Conservation (phyloP, 768 basidiomycete species). For the Serpula lacrymans region DNA sequence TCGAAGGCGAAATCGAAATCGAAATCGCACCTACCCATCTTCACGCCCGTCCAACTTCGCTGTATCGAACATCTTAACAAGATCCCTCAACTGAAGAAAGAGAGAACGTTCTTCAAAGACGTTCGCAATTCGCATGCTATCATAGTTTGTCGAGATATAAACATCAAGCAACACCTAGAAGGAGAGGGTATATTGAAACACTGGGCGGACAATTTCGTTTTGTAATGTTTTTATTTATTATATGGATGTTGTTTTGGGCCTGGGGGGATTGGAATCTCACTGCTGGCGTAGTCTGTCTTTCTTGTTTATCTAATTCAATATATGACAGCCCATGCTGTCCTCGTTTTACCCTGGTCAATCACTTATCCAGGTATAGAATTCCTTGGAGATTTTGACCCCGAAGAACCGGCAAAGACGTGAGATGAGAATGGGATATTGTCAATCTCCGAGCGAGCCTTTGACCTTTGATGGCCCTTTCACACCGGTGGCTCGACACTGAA, state of each 20-base stretch:
- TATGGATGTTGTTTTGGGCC: constrained; percentile 1
- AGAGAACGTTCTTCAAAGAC: constrained; percentile 58
- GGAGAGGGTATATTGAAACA: constrained; percentile 70
- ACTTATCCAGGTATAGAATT: too few species aligned
- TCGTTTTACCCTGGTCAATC: too few species aligned
- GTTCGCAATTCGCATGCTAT: constrained; percentile 67
- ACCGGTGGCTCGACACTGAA: too few species aligned
- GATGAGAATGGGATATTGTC: too few species aligned
- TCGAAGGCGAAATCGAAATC: constrained; percentile 5
- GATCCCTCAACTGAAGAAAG: constrained; percentile 67
- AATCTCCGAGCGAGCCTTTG: too few species aligned
- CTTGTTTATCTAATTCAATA: too few species aligned
- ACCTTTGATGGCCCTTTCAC: too few species aligned
- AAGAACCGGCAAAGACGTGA: too few species aligned
- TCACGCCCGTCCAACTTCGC: constrained; percentile 54
- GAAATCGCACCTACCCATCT: constrained; percentile 36
- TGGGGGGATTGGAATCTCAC: constrained; percentile 3
- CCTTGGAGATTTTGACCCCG: too few species aligned
- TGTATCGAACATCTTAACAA: constrained; percentile 61
- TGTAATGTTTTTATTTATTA: constrained; percentile 23
- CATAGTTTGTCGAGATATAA: constrained; percentile 67
- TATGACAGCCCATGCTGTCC: too few species aligned
- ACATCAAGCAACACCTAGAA: constrained; percentile 53
- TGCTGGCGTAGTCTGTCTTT: too few species aligned
- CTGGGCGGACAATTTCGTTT: constrained; percentile 62